Evolutionary conservation across 2,329 filamentous ascomycete species (phyloP).

Genomic region (Paramyrothecium roridum): DNA sequence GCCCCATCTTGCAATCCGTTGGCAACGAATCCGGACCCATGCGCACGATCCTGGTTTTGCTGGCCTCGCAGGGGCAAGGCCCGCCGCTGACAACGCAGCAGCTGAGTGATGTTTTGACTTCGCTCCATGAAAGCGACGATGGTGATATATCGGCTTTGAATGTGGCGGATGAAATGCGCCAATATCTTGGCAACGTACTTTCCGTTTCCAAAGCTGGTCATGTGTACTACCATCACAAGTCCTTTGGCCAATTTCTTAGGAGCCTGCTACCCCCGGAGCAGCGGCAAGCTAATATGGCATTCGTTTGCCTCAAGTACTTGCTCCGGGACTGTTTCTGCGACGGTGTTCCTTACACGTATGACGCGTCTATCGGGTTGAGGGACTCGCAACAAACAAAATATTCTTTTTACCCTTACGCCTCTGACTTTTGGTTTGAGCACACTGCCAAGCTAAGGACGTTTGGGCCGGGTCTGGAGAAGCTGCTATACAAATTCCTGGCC

Average conservation of each 20-base stretch:
- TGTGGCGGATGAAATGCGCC: conserved; percentile 2
- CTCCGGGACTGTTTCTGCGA: conserved; percentile 4
- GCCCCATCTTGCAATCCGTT: conserved; percentile 13
- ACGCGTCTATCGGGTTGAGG: neutral
- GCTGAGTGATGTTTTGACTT: conserved; percentile 3
- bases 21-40: conserved; percentile 7
- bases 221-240: conserved; percentile 3
- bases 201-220: conserved; percentile 2
- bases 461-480: conserved; percentile 4
- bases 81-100: conserved; percentile 3
- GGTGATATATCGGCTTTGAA: neutral
- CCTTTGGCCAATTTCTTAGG: conserved; percentile 5
- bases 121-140: conserved; percentile 1
- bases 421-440: conserved; percentile 9
- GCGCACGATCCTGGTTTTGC: conserved; percentile 3
- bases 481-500: conserved; percentile 8
- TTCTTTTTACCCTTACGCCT: conserved; percentile 14
- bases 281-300: conserved; percentile 12
- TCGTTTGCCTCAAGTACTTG: conserved; percentile 15
- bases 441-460: conserved; percentile 6
- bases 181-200: conserved; percentile 6
- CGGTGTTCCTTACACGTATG: neutral
- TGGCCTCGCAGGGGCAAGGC: conserved; percentile 4
- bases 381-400: neutral
- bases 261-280: conserved; percentile 6